Percentiles rank a stretch among this genome's conserved stretches.
Evolutionary conservation across 176 grass and related monocot species (phyloP).

Genomic region (Lolium multiflorum): DNA sequence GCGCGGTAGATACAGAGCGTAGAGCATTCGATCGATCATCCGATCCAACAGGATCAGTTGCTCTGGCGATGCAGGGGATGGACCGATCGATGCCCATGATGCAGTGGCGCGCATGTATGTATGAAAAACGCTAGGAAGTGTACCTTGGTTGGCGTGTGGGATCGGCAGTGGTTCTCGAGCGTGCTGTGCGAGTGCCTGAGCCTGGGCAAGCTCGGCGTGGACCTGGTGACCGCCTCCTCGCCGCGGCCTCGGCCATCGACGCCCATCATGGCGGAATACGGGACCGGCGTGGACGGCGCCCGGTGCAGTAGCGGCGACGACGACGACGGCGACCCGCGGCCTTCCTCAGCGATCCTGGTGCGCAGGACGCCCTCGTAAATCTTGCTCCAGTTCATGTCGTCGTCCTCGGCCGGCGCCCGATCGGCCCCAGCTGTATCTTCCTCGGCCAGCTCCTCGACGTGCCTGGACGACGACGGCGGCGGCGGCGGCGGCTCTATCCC

Average conservation of each 20-base stretch:
- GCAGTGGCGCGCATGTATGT: not conserved
- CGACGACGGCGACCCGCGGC: too few species aligned
- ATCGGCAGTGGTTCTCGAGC: conserved; percentile 35
- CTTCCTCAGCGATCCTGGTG: conserved; percentile 17
- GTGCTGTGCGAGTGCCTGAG: conserved; percentile 56
- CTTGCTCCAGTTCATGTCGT: conserved; percentile 65
- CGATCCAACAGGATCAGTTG: not conserved
- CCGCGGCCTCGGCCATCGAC: not conserved
- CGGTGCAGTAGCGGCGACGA: conserved; percentile 35
- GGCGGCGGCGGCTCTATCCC: not conserved
- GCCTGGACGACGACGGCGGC: not conserved
- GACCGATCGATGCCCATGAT: not conserved
- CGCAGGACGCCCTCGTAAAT: conserved; percentile 64
- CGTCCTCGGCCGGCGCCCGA: conserved; percentile 35
- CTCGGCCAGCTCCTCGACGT: conserved; percentile 13
- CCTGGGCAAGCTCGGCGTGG: conserved; percentile 17
- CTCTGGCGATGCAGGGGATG: conserved; percentile 3
- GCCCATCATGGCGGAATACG: not conserved
- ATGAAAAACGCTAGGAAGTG: too few species aligned
- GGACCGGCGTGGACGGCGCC: conserved; percentile 64
- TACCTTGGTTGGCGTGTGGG: conserved; percentile 34
- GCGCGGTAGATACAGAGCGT: not conserved
- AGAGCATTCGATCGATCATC: not conserved
- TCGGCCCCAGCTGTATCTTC: not conserved
- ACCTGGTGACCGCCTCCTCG: not conserved